Percentiles rank a stretch among this genome's conserved stretches.
Conservation (phyloP, 495 filamentous ascomycete species). For the Penicillium taxi region DNA sequence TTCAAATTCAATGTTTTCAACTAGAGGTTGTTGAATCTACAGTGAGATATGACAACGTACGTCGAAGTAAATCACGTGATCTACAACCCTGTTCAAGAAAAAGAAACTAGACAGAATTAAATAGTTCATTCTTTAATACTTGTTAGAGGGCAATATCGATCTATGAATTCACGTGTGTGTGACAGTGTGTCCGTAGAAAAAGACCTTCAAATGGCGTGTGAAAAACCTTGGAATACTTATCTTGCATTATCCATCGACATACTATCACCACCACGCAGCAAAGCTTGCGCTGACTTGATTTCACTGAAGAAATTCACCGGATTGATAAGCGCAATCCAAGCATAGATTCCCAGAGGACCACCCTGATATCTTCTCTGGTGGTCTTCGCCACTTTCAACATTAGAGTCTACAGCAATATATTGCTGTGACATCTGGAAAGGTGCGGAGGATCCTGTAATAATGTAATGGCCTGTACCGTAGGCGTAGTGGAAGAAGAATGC, state of each 20-base stretch:
- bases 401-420: conserved; percentile 4
- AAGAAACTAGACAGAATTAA: no score
- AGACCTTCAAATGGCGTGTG: no score
- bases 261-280: neutral
- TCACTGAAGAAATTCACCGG: conserved; percentile 7
- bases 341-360: conserved; percentile 8
- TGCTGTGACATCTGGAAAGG: neutral
- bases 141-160: no score
- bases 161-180: no score
- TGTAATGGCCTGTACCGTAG: conserved; percentile 21
- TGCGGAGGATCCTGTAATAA: neutral
- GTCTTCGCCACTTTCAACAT: neutral
- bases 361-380: conserved; percentile 12
- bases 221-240: no score
- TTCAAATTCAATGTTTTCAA: no score
- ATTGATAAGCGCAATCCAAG: conserved; percentile 11
- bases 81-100: no score
- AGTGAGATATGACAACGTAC: no score
- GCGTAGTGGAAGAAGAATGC: conserved; percentile 26
- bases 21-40: no score
- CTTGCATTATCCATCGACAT: neutral
- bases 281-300: conserved; percentile 3
- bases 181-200: no score
- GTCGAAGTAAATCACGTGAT: no score
- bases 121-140: no score